phyloP scores from a whole-genome alignment of 2,329 filamentous ascomycete genomes.

The Cordyceps fumosorosea region DNA sequence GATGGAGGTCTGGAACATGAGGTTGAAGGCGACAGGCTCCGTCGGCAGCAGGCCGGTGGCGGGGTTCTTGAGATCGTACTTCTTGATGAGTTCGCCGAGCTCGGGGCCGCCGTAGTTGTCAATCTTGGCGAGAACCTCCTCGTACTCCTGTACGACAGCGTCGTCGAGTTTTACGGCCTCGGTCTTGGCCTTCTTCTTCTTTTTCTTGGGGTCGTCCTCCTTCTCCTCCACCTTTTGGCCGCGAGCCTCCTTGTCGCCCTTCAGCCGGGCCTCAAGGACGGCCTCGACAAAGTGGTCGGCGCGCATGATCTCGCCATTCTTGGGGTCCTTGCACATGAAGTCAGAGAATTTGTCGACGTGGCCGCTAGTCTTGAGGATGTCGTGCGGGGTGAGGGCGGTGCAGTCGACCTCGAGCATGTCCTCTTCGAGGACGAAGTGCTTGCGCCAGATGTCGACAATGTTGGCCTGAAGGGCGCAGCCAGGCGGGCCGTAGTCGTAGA shows the following conservation, averaged over 20 bases:
- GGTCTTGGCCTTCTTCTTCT: conserved; percentile 85
- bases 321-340: conserved; percentile 99
- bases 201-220: conserved; percentile 58
- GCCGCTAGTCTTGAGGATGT: conserved; percentile 90
- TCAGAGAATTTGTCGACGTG: conserved; percentile 98
- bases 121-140: conserved; percentile 83
- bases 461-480: conserved; percentile 82
- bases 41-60: conserved; percentile 68
- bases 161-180: conserved; percentile 84
- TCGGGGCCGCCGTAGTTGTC: conserved; percentile 90
- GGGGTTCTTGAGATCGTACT: conserved; percentile 87
- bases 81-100: conserved; percentile 80
- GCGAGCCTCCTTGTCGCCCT: conserved; percentile 87
- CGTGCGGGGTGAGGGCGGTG: conserved; percentile 86
- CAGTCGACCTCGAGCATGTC: conserved; percentile 95
- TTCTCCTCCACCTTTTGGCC: conserved; percentile 74
- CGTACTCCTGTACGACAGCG: conserved; percentile 78
- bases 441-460: conserved; percentile 83
- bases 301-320: conserved; percentile 92
- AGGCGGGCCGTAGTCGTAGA: conserved; percentile 90
- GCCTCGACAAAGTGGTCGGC: conserved; percentile 97
- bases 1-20: conserved; percentile 97
- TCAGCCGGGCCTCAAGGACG: conserved; percentile 77
- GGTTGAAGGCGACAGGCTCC: conserved; percentile 86
- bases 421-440: conserved; percentile 88